Evolutionary conservation across 2,329 filamentous ascomycete species (phyloP).

Genomic region (Penicillium aurantiogriseum): DNA sequence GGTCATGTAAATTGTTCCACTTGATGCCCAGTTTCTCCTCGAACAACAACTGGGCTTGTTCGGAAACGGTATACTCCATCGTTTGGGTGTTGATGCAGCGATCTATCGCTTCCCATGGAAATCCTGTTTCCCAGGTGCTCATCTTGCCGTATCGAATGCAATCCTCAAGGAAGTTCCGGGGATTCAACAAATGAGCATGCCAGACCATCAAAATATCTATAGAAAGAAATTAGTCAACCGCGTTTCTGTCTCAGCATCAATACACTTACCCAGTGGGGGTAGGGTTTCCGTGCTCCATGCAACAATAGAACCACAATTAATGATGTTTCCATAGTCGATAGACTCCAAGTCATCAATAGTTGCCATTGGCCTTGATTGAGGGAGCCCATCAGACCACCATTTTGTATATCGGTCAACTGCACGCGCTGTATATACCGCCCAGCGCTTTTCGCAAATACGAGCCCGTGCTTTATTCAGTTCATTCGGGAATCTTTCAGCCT

Average conservation of each 20-base stretch:
- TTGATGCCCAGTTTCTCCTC: conserved; percentile 29
- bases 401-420: conserved; percentile 64
- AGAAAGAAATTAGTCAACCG: not conserved
- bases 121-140: conserved; percentile 23
- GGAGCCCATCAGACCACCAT: conserved; percentile 52
- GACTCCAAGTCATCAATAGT: conserved; percentile 14
- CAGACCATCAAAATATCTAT: conserved; percentile 27
- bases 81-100: conserved; percentile 18
- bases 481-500: conserved; percentile 39
- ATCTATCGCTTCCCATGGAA: conserved; percentile 22
- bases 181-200: conserved; percentile 26
- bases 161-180: conserved; percentile 23
- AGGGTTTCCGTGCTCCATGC: conserved; percentile 17
- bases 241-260: not conserved
- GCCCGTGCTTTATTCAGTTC: conserved; percentile 47
- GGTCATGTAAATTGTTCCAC: conserved; percentile 61
- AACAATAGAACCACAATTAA: conserved; percentile 9
- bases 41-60: conserved; percentile 17
- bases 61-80: conserved; percentile 17
- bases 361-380: conserved; percentile 11
- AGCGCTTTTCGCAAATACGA: conserved; percentile 65
- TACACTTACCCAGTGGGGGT: conserved; percentile 22
- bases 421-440: conserved; percentile 66
- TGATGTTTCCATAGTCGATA: conserved; percentile 12
- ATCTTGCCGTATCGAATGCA: conserved; percentile 25